Percentiles rank a stretch among this genome's conserved stretches.
These are phyloP conservation scores for Kokia cookei DNA, from an alignment of 441 rosid species.

Conservation along the genomic window DNA sequence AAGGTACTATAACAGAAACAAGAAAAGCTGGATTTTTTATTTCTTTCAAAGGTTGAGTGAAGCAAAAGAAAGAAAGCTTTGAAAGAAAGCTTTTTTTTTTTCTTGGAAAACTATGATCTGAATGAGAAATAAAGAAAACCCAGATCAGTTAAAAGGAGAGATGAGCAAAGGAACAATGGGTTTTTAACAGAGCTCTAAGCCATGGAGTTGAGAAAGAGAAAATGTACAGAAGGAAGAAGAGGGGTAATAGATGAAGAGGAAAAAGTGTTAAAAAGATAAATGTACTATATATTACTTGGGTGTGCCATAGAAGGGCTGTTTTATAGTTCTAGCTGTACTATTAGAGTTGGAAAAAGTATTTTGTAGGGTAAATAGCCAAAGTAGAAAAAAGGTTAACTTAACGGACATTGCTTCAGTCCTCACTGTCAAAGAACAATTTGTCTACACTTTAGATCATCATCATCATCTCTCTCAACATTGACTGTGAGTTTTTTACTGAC, in stretches of 20 bases:
- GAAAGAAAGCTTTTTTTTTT: background rate
- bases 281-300: background rate
- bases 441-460: background rate
- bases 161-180: background rate
- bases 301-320: background rate
- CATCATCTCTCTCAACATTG: background rate
- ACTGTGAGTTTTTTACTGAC: background rate
- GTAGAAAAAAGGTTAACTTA: background rate
- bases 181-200: background rate
- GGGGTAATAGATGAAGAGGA: background rate
- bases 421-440: background rate
- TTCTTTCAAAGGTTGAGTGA: constrained; percentile 8
- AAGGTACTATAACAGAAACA: background rate
- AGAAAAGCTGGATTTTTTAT: background rate
- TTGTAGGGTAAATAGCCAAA: background rate
- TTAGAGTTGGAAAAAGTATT: background rate
- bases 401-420: background rate
- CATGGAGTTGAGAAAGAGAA: background rate
- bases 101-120: constrained; percentile 2
- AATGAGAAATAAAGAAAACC: constrained; percentile 11
- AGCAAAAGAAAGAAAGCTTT: background rate
- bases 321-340: background rate
- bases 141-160: constrained; percentile 17
- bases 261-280: background rate
- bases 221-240: background rate